Conservation (phyloP, 208 protist species). For the Leishmania tropica region DNA sequence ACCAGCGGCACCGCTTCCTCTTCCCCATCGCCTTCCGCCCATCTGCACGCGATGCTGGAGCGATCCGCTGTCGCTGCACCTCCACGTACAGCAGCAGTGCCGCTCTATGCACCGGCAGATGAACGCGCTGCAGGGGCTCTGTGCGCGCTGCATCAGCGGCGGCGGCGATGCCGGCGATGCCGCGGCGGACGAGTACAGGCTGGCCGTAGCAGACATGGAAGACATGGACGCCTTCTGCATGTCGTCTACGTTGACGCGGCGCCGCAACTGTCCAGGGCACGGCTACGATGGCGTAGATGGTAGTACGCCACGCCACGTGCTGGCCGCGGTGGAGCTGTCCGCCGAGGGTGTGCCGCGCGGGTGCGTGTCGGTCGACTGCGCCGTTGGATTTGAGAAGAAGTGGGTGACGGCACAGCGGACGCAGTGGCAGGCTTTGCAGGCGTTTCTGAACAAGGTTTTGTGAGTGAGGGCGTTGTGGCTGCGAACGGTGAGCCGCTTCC, state of each 20-base stretch:
- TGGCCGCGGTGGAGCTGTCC: constrained; percentile 18
- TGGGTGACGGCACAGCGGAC: constrained; percentile 41
- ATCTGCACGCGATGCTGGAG: constrained; percentile 51
- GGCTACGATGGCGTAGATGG: constrained; percentile 7
- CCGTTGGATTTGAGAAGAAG: constrained; percentile 67
- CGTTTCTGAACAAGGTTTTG: constrained; percentile 33
- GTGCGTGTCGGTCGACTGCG: constrained; percentile 76
- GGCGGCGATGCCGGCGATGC: constrained; percentile 21
- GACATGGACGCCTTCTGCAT: constrained; percentile 28
- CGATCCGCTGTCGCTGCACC: constrained; percentile 30
- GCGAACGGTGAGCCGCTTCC: neutral
- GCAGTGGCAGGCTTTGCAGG: constrained; percentile 55
- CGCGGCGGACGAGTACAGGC: constrained; percentile 6
- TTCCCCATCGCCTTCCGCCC: constrained; percentile 23
- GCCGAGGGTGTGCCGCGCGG: constrained; percentile 23
- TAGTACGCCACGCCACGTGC: constrained; percentile 14
- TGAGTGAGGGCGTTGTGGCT: neutral
- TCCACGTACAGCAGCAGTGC: constrained; percentile 30
- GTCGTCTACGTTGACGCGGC: neutral
- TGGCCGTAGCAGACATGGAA: constrained; percentile 35
- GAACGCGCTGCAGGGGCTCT: constrained; percentile 25
- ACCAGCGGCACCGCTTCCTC: neutral
- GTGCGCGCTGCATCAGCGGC: constrained; percentile 44
- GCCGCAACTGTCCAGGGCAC: neutral
- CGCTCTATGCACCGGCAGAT: constrained; percentile 23